Evolutionary conservation across 1,284 basidiomycete species (phyloP), one percentile per base, ranked within the genome.

Genomic region (Marasmius oreades): DNA sequence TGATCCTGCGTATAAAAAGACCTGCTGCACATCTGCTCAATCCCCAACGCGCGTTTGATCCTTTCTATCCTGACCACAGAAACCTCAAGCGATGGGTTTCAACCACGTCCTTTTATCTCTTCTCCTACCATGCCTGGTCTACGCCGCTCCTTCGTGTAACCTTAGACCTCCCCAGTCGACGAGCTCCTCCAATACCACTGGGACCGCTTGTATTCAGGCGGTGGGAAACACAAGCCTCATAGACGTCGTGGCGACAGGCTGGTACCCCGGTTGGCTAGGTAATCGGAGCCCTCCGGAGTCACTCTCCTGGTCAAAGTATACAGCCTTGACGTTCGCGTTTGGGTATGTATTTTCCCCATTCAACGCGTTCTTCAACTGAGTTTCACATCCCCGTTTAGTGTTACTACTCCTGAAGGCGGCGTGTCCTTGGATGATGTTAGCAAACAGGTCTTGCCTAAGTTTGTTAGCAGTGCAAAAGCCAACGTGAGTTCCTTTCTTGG

Each of bases 201-300:
- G 16, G 7, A 42, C 39, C 20, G n/a, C 5, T 16, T 42, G 39
- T 42, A 16, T 16, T n/a, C 36, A n/a, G 12, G 39, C 11, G 20
- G 10, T 31, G 28, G 28, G 28, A 10, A 20, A 42, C 39, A n/a
- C 16, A 2, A 18, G 12, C 18, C 12, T 7, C 12, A 31, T 31
- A 18, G 47, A 50, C 18, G 26, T 31, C 23, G 65, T 84, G 3
- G 76, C 80, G 1, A 70, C 78, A 44, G 77, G 79, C 1, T 86
- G 84, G 83, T 85, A 80, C 62, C 75, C 84, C 24, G 79, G 77
- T 46, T 86, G 82, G 82, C 72, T 78, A 53, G 73, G 70, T 23
- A 53, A 64, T 45, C 62, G 71, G 46, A 73, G 75, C 56, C 66
- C 77, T 22, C 76, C 79, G 5, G 66, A 67, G 44, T 68, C 75